A percentile compares a stretch with the other conserved stretches of the same genome.
Conservation (phyloP, 331 rosid genomes). For the Malus hybrid region DNA sequence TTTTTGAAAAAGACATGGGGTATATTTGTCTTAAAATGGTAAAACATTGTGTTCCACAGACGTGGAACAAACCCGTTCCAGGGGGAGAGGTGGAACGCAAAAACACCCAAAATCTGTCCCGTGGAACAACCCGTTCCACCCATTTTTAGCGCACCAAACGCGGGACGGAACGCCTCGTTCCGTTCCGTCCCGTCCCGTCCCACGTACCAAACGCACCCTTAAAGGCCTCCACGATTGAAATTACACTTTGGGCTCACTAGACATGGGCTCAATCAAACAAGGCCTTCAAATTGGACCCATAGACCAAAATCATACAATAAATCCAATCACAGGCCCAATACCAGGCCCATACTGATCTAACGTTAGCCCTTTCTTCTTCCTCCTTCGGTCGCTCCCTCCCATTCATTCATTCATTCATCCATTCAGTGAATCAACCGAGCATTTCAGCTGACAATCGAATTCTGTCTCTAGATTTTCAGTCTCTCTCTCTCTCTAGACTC, state of each 20-base stretch:
- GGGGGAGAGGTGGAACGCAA: no score
- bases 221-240: no score
- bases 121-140: no score
- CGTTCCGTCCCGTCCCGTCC: no score
- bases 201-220: no score
- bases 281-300: neutral
- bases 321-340: neutral
- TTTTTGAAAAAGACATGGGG: no score
- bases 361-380: neutral
- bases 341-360: neutral
- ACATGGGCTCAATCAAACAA: neutral
- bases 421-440: neutral
- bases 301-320: neutral
- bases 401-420: neutral
- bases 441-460: neutral
- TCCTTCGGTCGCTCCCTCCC: neutral
- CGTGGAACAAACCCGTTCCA: no score
- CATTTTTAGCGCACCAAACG: no score
- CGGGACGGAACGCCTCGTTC: no score
- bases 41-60: no score
- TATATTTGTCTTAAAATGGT: no score
- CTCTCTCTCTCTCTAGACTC: neutral
- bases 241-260: neutral
- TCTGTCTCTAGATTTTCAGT: neutral
- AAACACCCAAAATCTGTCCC: no score